Percentiles rank a stretch among this genome's conserved stretches.
These are phyloP conservation scores for Trichoderma endophyticum DNA, from an alignment of 2,329 filamentous ascomycete species.

Conservation along the genomic window DNA sequence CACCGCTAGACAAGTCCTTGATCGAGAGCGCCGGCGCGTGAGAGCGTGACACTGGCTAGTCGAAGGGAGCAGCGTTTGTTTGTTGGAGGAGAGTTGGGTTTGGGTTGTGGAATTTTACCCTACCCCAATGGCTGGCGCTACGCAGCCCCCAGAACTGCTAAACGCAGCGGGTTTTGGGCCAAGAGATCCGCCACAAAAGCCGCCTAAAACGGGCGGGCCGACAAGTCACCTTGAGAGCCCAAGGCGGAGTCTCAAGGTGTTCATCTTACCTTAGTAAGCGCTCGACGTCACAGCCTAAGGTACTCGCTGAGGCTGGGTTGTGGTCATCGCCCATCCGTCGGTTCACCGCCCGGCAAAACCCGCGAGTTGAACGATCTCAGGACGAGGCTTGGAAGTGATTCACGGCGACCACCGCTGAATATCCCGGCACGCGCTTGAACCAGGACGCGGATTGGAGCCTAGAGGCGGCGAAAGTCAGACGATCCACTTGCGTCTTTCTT, in stretches of 20 bases:
- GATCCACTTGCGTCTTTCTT: background rate
- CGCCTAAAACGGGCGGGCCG: conserved; percentile 11
- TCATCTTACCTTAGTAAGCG: conserved; percentile 17
- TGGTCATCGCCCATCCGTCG: background rate
- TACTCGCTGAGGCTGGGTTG: background rate
- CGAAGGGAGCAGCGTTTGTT: conserved; percentile 14
- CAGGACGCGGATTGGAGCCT: background rate
- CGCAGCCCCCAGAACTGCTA: background rate
- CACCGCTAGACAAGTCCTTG: conserved; percentile 17
- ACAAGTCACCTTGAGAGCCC: background rate
- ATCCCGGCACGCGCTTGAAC: background rate
- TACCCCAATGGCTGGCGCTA: conserved; percentile 16
- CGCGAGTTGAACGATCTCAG: background rate
- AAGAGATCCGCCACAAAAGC: conserved; percentile 1
- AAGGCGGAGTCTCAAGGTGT: background rate
- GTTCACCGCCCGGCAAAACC: conserved; percentile 33
- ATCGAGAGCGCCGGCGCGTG: conserved; percentile 17
- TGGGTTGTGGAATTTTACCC: conserved; percentile 26
- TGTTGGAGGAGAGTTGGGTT: conserved; percentile 34
- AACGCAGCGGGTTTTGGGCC: background rate
- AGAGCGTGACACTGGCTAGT: conserved; percentile 20
- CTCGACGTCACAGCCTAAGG: background rate
- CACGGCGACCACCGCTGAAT: background rate
- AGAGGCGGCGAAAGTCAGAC: background rate
- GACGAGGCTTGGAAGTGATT: background rate